Evolutionary conservation across 2,329 filamentous ascomycete genomes (phyloP), one percentile per base, ranked within the genome.

Genomic region (Verticillium nubilum): DNA sequence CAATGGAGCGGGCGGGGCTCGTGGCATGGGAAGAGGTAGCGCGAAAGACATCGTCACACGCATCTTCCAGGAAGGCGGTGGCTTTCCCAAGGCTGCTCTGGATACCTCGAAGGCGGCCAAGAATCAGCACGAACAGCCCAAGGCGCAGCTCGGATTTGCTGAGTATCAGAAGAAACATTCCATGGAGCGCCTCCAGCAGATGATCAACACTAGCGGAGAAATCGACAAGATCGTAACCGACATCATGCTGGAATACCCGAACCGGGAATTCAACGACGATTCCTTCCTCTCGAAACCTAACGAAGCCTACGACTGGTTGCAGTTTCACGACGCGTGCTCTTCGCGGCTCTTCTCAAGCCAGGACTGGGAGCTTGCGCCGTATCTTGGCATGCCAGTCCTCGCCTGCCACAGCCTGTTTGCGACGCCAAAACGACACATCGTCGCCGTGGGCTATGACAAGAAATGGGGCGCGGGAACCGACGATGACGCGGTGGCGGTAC

Each of bases 331-430:
- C 68, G 79, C 80, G 0, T 87, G 96, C 63, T 92, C 91, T 26
- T 87, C 88, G 1, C 86, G 88, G 42, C 82, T 98, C 1, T 96
- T 88, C 70, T 78, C 86, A n/a, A 87, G 85, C 61, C 94, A 97
- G 71, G 93, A 96, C 59, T 99, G 95, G 90, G 95, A 99, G 73
- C 78, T 99, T 17, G 85, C 84, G 0, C 88, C 91, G 0, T 99
- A 99, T 71, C 83, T 98, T 55, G 91, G 88, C 67, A 90, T 95
- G 65, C 88, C 94, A 0, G 84, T 95, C 17, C 83, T 98, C 1
- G 95, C 91, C 3, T 97, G 96, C 69, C 96, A 99, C 70, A 82
- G 91, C 69, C 82, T 99, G 13, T 99, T 99, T 69, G 91, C 93
- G 3, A 89, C 90, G 0, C 85, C 88, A 27, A 81, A 81, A 35